phyloP scores from a whole-genome alignment of 371 early-diverging fungal species.

The Rhizopus sp. region DNA sequence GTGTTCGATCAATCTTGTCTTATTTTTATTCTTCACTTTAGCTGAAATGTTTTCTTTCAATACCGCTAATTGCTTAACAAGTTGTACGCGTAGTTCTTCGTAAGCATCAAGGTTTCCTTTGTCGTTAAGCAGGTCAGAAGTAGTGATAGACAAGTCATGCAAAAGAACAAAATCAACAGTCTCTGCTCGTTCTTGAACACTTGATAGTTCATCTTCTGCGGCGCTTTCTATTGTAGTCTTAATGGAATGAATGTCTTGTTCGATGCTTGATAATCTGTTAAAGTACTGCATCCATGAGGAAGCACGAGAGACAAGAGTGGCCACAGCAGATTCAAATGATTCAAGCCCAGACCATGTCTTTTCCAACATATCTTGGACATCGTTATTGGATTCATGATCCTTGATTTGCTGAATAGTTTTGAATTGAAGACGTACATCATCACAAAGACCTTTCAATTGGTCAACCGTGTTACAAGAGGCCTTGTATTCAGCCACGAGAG shows the following conservation, averaged over 20 bases:
- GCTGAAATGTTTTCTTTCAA: neutral
- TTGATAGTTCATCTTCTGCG: neutral
- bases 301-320: slow-evolving; percentile 17
- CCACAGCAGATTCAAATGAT: slow-evolving; percentile 5
- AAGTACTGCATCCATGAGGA: slow-evolving; percentile 20
- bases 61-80: neutral
- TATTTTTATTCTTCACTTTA: slow-evolving; percentile 3
- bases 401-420: slow-evolving; percentile 11
- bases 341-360: slow-evolving; percentile 13
- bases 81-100: neutral
- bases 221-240: neutral
- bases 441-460: slow-evolving; percentile 21
- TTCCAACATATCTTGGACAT: neutral
- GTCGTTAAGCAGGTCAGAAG: slow-evolving; percentile 7
- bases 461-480: slow-evolving; percentile 8
- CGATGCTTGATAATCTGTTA: neutral
- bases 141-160: neutral
- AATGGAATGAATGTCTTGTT: neutral
- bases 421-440: slow-evolving; percentile 17
- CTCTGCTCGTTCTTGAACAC: neutral
- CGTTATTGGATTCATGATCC: neutral
- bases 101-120: neutral
- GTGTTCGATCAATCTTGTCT: neutral
- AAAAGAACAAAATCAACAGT: neutral
- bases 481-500: slow-evolving; percentile 19